Percentiles rank a stretch among this genome's conserved stretches.
Conservation (phyloP, 768 basidiomycete genomes). For the Fibroporia radiculosa region DNA sequence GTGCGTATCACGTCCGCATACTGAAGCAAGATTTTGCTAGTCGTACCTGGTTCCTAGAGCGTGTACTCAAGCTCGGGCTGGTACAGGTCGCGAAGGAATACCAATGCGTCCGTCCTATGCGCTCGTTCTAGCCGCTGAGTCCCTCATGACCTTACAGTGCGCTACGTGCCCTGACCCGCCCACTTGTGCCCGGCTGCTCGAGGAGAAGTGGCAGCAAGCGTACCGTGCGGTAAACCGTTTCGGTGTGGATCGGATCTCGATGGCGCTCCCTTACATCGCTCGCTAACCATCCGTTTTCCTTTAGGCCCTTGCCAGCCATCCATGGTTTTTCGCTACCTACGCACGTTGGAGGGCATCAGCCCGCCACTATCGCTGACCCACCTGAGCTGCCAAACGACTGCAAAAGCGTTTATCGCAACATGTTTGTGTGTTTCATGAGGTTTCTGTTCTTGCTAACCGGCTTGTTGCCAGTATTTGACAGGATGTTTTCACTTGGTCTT, state of each 20-base stretch:
- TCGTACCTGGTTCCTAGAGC: constrained; percentile 92
- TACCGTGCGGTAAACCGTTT: constrained; percentile 84
- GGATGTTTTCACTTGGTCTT: constrained; percentile 83
- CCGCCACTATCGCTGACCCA: constrained; percentile 83
- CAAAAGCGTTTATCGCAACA: constrained; percentile 83
- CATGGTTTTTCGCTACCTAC: constrained; percentile 88
- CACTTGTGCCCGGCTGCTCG: constrained; percentile 74
- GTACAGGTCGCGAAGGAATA: constrained; percentile 90
- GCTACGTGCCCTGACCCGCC: constrained; percentile 74
- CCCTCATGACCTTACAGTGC: constrained; percentile 40
- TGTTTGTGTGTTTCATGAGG: constrained; percentile 31
- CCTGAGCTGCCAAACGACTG: constrained; percentile 81
- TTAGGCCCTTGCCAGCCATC: constrained; percentile 80
- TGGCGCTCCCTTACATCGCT: not conserved
- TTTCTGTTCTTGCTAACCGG: not conserved
- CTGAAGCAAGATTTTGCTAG: constrained; percentile 28
- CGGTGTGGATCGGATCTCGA: constrained; percentile 32
- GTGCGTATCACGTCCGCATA: not conserved
- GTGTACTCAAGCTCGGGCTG: constrained; percentile 85
- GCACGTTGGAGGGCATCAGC: constrained; percentile 85
- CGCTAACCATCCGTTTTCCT: not conserved
- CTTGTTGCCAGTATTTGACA: constrained; percentile 62
- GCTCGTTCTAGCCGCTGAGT: not conserved
- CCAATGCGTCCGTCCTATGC: constrained; percentile 60
- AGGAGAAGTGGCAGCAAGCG: constrained; percentile 91